Evolutionary conservation across 805 yeast species (phyloP).

Genomic region (Dipodascopsis tothii): DNA sequence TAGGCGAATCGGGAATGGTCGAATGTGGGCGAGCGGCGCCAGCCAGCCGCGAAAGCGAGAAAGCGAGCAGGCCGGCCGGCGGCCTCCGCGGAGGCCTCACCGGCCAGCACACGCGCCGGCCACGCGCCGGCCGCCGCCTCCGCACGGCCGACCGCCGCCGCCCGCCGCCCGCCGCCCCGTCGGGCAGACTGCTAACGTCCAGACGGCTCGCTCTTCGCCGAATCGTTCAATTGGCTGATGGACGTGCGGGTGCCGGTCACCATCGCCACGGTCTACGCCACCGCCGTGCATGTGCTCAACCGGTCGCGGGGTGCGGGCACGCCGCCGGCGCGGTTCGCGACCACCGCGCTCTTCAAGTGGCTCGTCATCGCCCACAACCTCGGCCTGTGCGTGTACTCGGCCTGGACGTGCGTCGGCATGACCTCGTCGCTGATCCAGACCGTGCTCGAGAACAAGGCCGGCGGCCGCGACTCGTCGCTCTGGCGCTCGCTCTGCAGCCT

Average conservation of each 20-base stretch:
- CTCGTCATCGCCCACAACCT: constrained; percentile 57
- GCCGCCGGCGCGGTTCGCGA: constrained; percentile 48
- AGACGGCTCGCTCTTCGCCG: constrained; percentile 16
- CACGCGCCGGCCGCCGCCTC: background rate
- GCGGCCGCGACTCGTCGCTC: constrained; percentile 36
- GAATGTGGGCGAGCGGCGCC: too few species aligned
- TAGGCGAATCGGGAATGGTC: too few species aligned
- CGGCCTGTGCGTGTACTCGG: constrained; percentile 55
- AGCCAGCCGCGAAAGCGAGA: too few species aligned
- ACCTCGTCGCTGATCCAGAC: constrained; percentile 42
- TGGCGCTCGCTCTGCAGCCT: constrained; percentile 58
- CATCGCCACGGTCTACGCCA: constrained; percentile 52
- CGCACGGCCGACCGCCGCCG: too few species aligned
- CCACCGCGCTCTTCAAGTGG: constrained; percentile 40
- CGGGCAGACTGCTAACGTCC: background rate
- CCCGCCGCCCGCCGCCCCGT: background rate
- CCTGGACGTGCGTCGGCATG: constrained; percentile 69
- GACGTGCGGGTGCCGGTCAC: constrained; percentile 48
- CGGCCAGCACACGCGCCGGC: background rate
- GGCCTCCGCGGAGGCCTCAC: background rate
- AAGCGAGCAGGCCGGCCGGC: too few species aligned
- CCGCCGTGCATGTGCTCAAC: constrained; percentile 50
- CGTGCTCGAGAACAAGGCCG: constrained; percentile 30
- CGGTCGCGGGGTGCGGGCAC: constrained; percentile 37
- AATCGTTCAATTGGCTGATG: constrained; percentile 30